These are phyloP conservation scores for Coemansia sp. DNA, from an alignment of 192 early-diverging fungal genomes.

Conservation along the genomic window DNA sequence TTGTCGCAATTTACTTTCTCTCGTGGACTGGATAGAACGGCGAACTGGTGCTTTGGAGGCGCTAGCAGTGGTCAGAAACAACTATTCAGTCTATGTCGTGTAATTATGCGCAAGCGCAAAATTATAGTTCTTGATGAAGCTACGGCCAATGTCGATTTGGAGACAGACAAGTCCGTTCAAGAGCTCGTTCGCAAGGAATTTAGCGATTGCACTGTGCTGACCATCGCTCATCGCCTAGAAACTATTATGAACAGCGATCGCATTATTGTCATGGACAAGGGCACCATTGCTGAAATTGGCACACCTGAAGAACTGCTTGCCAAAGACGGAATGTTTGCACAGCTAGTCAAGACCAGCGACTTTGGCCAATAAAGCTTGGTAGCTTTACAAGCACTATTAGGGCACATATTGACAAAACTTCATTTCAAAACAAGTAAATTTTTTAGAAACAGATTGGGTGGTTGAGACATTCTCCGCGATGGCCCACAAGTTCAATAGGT, in stretches of 20 bases:
- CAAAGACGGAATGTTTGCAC: constrained; percentile 30
- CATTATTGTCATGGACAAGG: constrained; percentile 73
- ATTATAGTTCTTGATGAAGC: constrained; percentile 70
- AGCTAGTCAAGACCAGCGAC: constrained; percentile 20
- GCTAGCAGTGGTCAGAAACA: no score
- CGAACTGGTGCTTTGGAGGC: no score
- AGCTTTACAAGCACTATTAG: no score
- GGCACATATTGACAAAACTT: not conserved
- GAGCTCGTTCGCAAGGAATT: constrained; percentile 56
- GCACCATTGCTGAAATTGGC: constrained; percentile 63
- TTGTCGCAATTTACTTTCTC: no score
- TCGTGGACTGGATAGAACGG: no score
- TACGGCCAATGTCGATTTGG: constrained; percentile 60
- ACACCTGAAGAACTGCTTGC: constrained; percentile 58
- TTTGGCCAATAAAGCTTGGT: constrained; percentile 4
- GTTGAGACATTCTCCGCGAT: not conserved
- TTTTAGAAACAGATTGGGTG: not conserved
- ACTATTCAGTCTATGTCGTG: constrained; percentile 12
- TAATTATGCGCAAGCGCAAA: constrained; percentile 56
- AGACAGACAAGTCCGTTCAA: constrained; percentile 20
- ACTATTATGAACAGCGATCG: constrained; percentile 66
- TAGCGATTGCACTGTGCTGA: constrained; percentile 52
- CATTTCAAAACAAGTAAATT: not conserved
- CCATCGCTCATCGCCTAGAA: constrained; percentile 73
- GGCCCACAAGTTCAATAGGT: not conserved